Evolutionary conservation across 441 rosid genomes (phyloP).

Genomic region (Bruguiera hainesii): DNA sequence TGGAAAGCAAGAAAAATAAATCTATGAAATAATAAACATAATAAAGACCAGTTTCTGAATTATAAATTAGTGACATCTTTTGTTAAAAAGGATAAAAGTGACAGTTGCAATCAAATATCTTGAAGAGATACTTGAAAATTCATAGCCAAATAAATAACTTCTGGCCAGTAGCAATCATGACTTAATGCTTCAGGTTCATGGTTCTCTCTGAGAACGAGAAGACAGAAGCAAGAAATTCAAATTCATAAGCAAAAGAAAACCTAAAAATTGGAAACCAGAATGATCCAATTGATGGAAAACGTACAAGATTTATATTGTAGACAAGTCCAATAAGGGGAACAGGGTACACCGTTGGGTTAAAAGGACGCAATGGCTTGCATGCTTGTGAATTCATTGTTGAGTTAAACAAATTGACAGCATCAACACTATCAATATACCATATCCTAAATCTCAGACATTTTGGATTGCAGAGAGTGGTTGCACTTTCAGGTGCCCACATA

Average conservation of each 20-base stretch:
- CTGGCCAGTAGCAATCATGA: background rate
- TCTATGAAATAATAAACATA: background rate
- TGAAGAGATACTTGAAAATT: background rate
- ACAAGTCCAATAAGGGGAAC: background rate
- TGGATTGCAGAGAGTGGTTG: background rate
- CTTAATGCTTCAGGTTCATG: slow-evolving; percentile 3
- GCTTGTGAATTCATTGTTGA: background rate
- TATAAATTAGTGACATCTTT: background rate
- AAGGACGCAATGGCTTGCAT: background rate
- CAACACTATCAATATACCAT: slow-evolving; percentile 1
- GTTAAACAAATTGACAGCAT: slow-evolving; percentile 5
- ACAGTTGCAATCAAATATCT: too few species aligned
- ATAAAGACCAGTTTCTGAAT: background rate
- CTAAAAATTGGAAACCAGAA: background rate
- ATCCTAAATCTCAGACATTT: slow-evolving; percentile 4
- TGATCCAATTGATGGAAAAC: slow-evolving; percentile 2
- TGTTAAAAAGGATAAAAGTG: too few species aligned
- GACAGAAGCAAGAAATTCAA: slow-evolving; percentile 1
- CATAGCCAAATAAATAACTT: background rate
- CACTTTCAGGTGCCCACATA: slow-evolving; percentile 5
- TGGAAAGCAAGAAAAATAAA: slow-evolving; percentile 23
- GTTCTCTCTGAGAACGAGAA: slow-evolving; percentile 1
- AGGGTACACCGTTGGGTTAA: background rate
- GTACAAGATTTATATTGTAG: background rate
- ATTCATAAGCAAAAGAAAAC: background rate